Percentiles rank a stretch among this genome's conserved stretches.
Conservation (phyloP, 768 basidiomycete genomes). For the Hygrophorus russula region DNA sequence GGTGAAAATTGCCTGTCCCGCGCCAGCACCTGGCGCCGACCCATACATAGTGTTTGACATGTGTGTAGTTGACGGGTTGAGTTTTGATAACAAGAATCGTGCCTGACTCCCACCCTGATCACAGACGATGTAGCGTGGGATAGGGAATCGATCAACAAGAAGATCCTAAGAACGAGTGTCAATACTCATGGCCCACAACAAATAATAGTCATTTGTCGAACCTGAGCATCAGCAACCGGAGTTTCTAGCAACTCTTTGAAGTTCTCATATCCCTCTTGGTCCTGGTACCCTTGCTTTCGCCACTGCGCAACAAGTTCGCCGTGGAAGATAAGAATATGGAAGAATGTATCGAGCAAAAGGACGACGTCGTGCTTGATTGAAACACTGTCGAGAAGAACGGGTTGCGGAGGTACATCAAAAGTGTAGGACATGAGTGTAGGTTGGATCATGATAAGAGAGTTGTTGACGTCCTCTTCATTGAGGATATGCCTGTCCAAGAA, state of each 20-base stretch:
- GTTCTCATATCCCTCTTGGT: slow-evolving; percentile 98
- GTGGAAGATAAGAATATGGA: slow-evolving; percentile 99
- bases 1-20: slow-evolving; percentile 93
- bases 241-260: slow-evolving; percentile 87
- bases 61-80: slow-evolving; percentile 97
- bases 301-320: slow-evolving; percentile 95
- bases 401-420: slow-evolving; percentile 84
- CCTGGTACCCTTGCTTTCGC: slow-evolving; percentile 97
- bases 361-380: slow-evolving; percentile 97
- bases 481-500: slow-evolving; percentile 62
- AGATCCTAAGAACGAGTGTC: slow-evolving; percentile 50
- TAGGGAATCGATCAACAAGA: slow-evolving; percentile 89
- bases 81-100: slow-evolving; percentile 91
- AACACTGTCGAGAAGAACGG: slow-evolving; percentile 92
- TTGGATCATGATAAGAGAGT: slow-evolving; percentile 99
- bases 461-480: slow-evolving; percentile 97
- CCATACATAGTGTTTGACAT: slow-evolving; percentile 90
- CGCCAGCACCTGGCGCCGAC: slow-evolving; percentile 47
- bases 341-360: slow-evolving; percentile 95
- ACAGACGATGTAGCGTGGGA: slow-evolving; percentile 95
- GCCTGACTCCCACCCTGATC: slow-evolving; percentile 98
- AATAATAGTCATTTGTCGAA: slow-evolving; percentile 16
- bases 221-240: slow-evolving; percentile 85
- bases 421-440: slow-evolving; percentile 98
- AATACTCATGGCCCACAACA: not conserved